phyloP scores from a whole-genome alignment of 2,329 filamentous ascomycete genomes.

The Apiospora pterosperma region DNA sequence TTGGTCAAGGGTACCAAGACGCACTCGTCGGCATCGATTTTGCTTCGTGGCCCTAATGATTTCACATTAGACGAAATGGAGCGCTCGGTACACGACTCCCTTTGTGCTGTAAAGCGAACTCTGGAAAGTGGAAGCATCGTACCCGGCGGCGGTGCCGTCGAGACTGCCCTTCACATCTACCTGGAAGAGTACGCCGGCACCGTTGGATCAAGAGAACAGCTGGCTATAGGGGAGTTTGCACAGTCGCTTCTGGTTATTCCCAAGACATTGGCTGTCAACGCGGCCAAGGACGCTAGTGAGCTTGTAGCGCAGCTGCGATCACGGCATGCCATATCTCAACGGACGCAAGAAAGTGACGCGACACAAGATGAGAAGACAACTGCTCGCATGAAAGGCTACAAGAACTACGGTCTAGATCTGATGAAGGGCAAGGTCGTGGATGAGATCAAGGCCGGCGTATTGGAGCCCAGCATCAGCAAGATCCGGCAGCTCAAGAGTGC shows the following conservation, averaged over 20 bases:
- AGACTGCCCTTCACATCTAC: conserved; percentile 99
- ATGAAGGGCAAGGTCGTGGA: conserved; percentile 87
- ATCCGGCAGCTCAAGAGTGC: conserved; percentile 97
- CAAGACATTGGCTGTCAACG: conserved; percentile 95
- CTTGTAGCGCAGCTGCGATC: conserved; percentile 93
- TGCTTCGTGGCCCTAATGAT: conserved; percentile 93
- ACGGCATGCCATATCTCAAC: conserved; percentile 89
- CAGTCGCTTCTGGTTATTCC: conserved; percentile 91
- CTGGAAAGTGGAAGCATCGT: conserved; percentile 96
- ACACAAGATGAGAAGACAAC: conserved; percentile 85
- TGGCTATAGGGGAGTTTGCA: conserved; percentile 96
- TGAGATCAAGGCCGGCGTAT: conserved; percentile 87
- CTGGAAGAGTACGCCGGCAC: conserved; percentile 98
- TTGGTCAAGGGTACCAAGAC: conserved; percentile 93
- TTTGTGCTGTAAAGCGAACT: conserved; percentile 95
- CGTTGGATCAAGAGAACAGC: conserved; percentile 92
- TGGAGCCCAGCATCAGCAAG: conserved; percentile 98
- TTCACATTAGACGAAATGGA: conserved; percentile 99
- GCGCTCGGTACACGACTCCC: conserved; percentile 92
- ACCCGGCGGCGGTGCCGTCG: conserved; percentile 91
- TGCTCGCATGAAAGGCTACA: conserved; percentile 94
- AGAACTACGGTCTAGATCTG: conserved; percentile 96
- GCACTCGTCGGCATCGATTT: conserved; percentile 91
- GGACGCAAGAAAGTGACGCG: conserved; percentile 79
- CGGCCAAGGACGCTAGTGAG: conserved; percentile 93